Evolutionary conservation across 1,284 basidiomycete genomes (phyloP).

Genomic region (Sanghuangporus baumii): DNA sequence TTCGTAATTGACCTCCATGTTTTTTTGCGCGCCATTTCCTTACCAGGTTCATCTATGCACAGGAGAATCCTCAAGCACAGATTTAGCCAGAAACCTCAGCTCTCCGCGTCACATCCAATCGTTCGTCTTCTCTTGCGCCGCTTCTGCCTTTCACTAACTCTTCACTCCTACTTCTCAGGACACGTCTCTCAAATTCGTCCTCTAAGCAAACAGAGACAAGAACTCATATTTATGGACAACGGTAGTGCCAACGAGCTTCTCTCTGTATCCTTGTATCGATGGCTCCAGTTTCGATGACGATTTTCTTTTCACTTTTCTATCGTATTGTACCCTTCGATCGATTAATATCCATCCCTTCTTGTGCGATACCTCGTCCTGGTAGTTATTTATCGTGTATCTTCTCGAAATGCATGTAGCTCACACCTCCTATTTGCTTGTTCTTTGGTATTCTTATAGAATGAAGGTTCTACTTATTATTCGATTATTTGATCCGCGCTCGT

Average conservation of each 20-base stretch:
- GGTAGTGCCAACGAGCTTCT: not conserved
- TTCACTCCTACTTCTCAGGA: not conserved
- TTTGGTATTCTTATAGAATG: too few species aligned
- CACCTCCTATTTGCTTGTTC: too few species aligned
- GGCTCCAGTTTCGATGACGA: not conserved
- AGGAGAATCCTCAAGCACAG: slow-evolving; percentile 50
- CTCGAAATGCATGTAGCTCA: not conserved
- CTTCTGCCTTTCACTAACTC: not conserved
- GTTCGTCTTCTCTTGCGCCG: slow-evolving; percentile 29
- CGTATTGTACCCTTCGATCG: too few species aligned
- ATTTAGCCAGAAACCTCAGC: slow-evolving; percentile 78
- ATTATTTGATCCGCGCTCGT: too few species aligned
- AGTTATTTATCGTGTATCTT: not conserved
- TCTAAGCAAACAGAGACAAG: not conserved
- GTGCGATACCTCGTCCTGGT: too few species aligned
- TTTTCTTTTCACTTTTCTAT: not conserved
- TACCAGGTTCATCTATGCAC: not conserved
- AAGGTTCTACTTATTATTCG: too few species aligned
- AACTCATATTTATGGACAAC: not conserved
- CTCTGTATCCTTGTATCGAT: not conserved
- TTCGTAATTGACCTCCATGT: slow-evolving; percentile 23
- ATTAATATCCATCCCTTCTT: too few species aligned
- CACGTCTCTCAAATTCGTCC: not conserved
- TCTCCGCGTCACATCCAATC: slow-evolving; percentile 68
- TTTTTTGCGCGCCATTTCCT: not conserved